Evolutionary conservation across 2,329 filamentous ascomycete genomes (phyloP).

Genomic region (Acarospora socialis): DNA sequence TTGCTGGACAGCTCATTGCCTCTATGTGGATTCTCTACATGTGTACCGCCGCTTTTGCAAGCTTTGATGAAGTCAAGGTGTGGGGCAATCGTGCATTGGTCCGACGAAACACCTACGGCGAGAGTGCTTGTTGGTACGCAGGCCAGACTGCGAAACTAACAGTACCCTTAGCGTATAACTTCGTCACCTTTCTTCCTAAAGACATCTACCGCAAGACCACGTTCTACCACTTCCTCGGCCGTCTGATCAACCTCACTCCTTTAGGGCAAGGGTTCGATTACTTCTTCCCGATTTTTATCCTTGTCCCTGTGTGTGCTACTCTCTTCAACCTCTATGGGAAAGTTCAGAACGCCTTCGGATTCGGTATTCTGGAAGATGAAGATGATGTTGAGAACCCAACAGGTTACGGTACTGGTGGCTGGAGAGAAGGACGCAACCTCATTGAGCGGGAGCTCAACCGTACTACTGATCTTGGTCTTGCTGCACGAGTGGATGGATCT

Average conservation of each 20-base stretch:
- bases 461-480: conserved; percentile 32
- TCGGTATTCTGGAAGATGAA: conserved; percentile 64
- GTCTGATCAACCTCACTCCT: conserved; percentile 67
- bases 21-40: conserved; percentile 91
- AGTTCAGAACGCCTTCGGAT: conserved; percentile 62
- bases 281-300: conserved; percentile 75
- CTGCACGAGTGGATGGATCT: conserved; percentile 9
- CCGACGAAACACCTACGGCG: conserved; percentile 76
- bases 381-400: conserved; percentile 49
- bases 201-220: conserved; percentile 61
- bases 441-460: conserved; percentile 75
- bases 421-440: conserved; percentile 81
- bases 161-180: conserved; percentile 90
- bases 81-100: conserved; percentile 92
- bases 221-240: conserved; percentile 78
- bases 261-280: conserved; percentile 74
- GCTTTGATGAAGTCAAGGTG: conserved; percentile 86
- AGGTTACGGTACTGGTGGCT: conserved; percentile 63
- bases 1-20: conserved; percentile 73
- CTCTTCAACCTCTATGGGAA: conserved; percentile 81
- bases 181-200: conserved; percentile 71
- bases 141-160: conserved; percentile 84
- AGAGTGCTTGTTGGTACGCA: conserved; percentile 92
- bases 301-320: conserved; percentile 73
- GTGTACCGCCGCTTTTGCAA: conserved; percentile 76